Evolutionary conservation across 1,284 basidiomycete genomes (phyloP), one percentile per base, ranked within the genome.

Genomic region (Dichomitus squalens): DNA sequence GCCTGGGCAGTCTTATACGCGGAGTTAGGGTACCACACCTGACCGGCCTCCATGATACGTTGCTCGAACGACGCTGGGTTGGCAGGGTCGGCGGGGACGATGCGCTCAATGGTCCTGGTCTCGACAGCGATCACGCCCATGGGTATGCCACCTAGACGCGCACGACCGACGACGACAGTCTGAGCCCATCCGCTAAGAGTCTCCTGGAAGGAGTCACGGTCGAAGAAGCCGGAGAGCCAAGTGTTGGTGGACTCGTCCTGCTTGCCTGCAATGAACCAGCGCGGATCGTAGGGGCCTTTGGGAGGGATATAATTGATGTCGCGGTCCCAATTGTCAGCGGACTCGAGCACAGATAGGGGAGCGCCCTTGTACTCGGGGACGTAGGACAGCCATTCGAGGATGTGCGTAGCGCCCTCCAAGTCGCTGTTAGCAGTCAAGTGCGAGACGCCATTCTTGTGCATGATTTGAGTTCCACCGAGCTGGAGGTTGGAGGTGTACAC

Each of bases 1-100:
- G 97, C 96, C 70, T 98, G 97, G 8, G 96, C 97, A 23, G 97
- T 99, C 85, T 99, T 99, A 82, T 98, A 96, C n/a, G 97, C 96
- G 27, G 93, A 96, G 77, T 99, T 99, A 49, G 97, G 97, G 76
- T 98, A 99, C 97, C 97, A 99, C 14, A 92, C 97, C 74, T 99
- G 98, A 69, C 97, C 97, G 34, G 97, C 97, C 73, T 99, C 96
- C 88, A 98, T 96, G 75, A 99, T 95, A 67, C 91, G 90, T 73
- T 96, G 96, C 77, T 99, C 97, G 74, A 96, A 95, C 40, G 96
- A 99, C 40, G 93, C 85, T 25, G 97, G 92, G 76, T 99, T 99
- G 57, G 97, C 97, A n/a, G 97, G 97, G 72, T 99, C 97, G 44
- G 97, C 97, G 35, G 97, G 96, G 43, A 98, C 90, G 50, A 99